Evolutionary conservation across 768 basidiomycete species (phyloP), one percentile per base, ranked within the genome.

Genomic region (Termitomyces sp.): DNA sequence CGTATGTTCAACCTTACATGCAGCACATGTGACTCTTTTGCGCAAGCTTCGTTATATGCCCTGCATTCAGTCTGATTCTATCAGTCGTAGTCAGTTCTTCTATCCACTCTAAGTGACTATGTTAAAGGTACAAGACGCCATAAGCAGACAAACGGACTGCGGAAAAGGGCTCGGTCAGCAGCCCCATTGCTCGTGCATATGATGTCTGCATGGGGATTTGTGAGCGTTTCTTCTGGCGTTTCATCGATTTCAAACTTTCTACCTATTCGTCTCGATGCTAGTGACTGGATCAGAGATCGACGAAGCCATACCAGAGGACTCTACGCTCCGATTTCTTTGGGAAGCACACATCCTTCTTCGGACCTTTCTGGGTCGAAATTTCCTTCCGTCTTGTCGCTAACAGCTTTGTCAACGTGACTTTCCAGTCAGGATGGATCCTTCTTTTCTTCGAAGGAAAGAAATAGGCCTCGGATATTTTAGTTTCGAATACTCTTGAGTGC

Each of bases 361-460:
- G 7, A 28, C 28, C 7, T 28, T 28, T 7, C 28, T 28, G 28
- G 28, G 28, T 28, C 30, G 10, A 32, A 2, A 1, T 32, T 32
- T 32, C 30, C 30, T 32, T 32, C 30, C 30, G 2, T 32, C 30
- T 32, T 9, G 9, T 32, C 9, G 30, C 30, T 32, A 32, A 1
- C 30, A 32, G 30, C 9, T 32, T 32, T 9, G 8, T 32, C 1
- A 32, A 32, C 54, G 60, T 15, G 61, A 57, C 48, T 11, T 64
- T 57, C 45, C 44, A 45, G 14, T 47, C 55, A 1, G 51, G 42
- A n/a, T 63, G 63, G 63, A 43, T 54, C 15, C 59, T 32, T 32
- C 60, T 8, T 64, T 60, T 57, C 48, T 22, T 22, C 21, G 42
- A 43, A 21, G 19, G 12, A 41, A 43, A 22, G 42, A 43, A 22